Percentiles rank a stretch among this genome's conserved stretches.
Evolutionary conservation across 208 protist genomes (phyloP).

Genomic region (Leishmania gerbilli): DNA sequence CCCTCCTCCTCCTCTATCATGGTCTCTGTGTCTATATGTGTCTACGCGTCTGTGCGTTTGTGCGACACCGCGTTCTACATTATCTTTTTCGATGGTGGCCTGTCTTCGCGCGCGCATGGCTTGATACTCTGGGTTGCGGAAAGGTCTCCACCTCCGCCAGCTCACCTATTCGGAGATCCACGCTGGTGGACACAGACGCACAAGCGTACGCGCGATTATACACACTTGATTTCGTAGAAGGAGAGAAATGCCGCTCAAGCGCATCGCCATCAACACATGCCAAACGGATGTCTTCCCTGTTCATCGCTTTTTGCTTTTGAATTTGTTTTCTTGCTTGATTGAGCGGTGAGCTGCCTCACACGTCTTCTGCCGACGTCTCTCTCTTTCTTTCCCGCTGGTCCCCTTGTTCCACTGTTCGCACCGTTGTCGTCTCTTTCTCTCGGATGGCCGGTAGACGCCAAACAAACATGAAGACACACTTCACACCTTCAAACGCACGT

Average conservation of each 20-base stretch:
- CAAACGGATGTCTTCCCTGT: not conserved
- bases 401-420: not conserved
- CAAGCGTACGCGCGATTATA: not conserved
- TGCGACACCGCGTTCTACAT: not conserved
- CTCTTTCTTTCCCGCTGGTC: not conserved
- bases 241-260: not conserved
- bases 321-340: not conserved
- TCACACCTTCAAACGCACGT: not conserved
- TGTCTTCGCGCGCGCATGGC: not conserved
- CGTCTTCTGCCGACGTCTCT: not conserved
- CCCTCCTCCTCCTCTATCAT: not conserved
- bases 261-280: not conserved
- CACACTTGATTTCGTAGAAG: not conserved
- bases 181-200: not conserved
- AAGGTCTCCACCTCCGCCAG: not conserved
- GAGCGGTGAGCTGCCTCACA: not conserved
- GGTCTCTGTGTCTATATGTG: not conserved
- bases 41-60: slow-evolving; percentile 9
- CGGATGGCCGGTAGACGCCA: not conserved
- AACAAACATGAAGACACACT: not conserved
- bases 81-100: not conserved
- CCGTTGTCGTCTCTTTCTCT: not conserved
- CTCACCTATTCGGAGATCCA: not conserved
- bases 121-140: not conserved
- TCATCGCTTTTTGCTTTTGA: not conserved